Base-by-base conservation (phyloP, 2,329 filamentous ascomycete genomes). In the Blastomyces percursus region DNA sequence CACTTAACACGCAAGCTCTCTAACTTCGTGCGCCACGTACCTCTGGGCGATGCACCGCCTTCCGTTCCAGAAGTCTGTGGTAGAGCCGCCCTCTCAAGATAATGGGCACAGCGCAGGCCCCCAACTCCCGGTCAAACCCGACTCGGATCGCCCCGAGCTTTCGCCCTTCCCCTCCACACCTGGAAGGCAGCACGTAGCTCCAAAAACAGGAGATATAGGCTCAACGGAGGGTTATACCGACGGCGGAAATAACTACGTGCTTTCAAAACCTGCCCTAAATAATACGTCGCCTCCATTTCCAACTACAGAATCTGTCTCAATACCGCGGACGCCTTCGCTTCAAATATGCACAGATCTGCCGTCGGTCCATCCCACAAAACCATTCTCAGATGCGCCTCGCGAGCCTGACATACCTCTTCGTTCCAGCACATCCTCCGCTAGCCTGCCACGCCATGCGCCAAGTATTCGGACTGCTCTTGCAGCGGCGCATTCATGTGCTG, bases 381-480 rank as follows among this genome's bases (percentile, higher is more conserved):
- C 44, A 19, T 16, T 32, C 38, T 16, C 54, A 1, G 54, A 42
- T 30, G 24, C 6, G 27, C 59, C 59, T 12, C 44, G n/a, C 12
- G 73, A 75, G 32, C 65, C 67, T 27, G 76, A 79, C 62, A 61
- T 67, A 40, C 68, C 69, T 40, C 65, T 77, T 38, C 73, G 75
- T n/a, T 71, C 75, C 30, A 78, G 76, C 64, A 62, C 72, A 21
- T 79, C 77, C 24, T 73, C 76, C 2, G 71, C 74, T 51, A 78
- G 77, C 64, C 68, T 79, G 27, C 75, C 75, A 3, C 74, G 71
- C 46, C 75, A 79, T 40, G 77, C 76, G 6, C 76, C 78, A 27
- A 80, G 79, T 68, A 65, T 79, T 32, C 73, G 76, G 64, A 74
- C 74, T 9, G 69, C 75, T 19, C 70, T 77, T 30, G 71, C 71